Conservation (phyloP, 78 protist species). For the Monocercomonoides exilis region DNA sequence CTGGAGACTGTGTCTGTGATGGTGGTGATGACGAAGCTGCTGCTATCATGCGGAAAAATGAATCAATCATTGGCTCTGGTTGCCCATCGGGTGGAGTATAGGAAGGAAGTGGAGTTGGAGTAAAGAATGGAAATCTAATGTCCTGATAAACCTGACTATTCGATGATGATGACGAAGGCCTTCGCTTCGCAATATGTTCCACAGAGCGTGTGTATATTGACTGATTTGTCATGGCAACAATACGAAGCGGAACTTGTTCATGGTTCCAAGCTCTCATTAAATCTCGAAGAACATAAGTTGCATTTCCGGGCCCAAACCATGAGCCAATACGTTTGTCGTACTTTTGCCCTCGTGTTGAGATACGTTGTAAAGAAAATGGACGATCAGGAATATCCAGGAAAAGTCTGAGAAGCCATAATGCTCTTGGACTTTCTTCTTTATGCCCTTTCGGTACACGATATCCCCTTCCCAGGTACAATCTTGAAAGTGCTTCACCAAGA, state of each 20-base stretch:
- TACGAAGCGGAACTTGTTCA: not conserved
- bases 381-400: not conserved
- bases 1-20: not conserved
- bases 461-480: not conserved
- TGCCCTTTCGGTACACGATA: not conserved
- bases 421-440: not conserved
- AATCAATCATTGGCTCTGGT: not conserved
- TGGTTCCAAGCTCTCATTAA: not conserved
- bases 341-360: not conserved
- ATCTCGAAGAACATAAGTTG: not conserved
- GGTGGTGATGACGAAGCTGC: no score
- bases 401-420: not conserved
- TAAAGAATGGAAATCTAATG: not conserved
- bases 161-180: not conserved
- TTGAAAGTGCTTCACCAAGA: conserved; percentile 4
- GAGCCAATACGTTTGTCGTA: not conserved
- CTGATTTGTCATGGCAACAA: not conserved
- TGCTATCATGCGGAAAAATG: not conserved
- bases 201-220: not conserved
- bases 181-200: not conserved
- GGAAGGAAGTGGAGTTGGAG: not conserved
- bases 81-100: not conserved
- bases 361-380: not conserved
- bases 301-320: conserved; percentile 11
- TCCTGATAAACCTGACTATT: not conserved